Evolutionary conservation across 768 basidiomycete genomes (phyloP), one percentile per base, ranked within the genome.

Genomic region (Leucocoprinus leucothites): DNA sequence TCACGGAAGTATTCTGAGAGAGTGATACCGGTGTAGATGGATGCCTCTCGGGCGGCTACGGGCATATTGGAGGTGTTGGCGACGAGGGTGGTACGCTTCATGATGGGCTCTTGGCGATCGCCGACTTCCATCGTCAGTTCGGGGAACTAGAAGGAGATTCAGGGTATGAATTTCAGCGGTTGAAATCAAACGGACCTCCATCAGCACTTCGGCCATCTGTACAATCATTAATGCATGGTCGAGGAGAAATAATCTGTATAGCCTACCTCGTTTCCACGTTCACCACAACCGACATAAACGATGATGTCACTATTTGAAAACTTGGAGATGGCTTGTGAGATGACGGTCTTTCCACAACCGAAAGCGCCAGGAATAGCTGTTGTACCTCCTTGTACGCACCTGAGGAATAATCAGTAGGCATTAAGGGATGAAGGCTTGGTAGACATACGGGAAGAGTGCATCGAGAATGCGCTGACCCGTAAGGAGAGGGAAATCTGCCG

Each of bases 41-140:
- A 98, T 3, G 97, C 97, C 73, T 99, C 97, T 61, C 97, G 92
- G 42, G 97, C 97, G 42, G 97, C 97, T 63, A 99, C 97, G 62
- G 97, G 97, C 97, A 99, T 99, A 77, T 98, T 98, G 47, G 97
- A 99, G 2, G 97, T 99, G 70, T 99, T 99, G 61, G 97, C 97
- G 58, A 99, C 95, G 21, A 99, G 85, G 13, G 95, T 93, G 0
- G 97, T 99, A 57, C 97, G 95, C 74, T 99, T 99, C 97, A 99
- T 99, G 79, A 99, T 98, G 31, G 97, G 97, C 70, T 99, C 97
- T 81, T 95, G 86, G 48, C 94, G 92, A 60, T 90, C 86, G 21
- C 82, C 87, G 52, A 96, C 76, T 48, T 97, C 94, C 87, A 98
- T 91, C 1, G 89, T 92, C 26, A 99, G 78, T 71, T 92, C 76